phyloP scores from a whole-genome alignment of 2,329 filamentous ascomycete genomes.

The Colletotrichum sp. region DNA sequence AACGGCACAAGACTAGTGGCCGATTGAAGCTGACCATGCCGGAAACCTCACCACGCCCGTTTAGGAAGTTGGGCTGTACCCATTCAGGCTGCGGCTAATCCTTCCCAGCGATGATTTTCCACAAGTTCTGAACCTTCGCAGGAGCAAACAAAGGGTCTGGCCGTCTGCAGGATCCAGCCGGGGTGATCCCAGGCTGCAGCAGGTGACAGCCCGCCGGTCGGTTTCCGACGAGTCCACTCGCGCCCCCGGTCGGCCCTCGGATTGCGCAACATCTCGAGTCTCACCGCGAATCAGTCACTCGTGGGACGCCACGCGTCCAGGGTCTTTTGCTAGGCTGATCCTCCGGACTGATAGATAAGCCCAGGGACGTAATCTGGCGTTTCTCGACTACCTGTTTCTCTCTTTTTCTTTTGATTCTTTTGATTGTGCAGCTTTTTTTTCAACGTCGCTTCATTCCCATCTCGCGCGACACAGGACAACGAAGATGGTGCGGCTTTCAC shows the following conservation, averaged over 20 bases:
- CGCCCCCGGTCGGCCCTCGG: neutral
- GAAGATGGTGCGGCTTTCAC: neutral
- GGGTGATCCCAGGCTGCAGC: neutral
- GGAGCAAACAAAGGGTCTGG: neutral
- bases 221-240: neutral
- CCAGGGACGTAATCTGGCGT: neutral
- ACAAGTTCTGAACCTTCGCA: neutral
- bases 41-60: neutral
- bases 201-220: neutral
- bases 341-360: conserved; percentile 2
- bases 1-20: neutral
- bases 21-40: neutral
- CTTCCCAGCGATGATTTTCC: neutral
- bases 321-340: neutral
- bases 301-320: neutral
- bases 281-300: conserved; percentile 15
- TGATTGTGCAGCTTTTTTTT: rapidly evolving
- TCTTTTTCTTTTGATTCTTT: neutral
- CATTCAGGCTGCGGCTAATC: neutral
- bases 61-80: neutral
- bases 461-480: neutral
- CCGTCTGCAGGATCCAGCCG: neutral
- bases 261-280: conserved; percentile 12
- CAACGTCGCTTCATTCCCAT: neutral
- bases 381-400: rapidly evolving